phyloP scores from a whole-genome alignment of 768 basidiomycete species.

The Mycena epipterygia region DNA sequence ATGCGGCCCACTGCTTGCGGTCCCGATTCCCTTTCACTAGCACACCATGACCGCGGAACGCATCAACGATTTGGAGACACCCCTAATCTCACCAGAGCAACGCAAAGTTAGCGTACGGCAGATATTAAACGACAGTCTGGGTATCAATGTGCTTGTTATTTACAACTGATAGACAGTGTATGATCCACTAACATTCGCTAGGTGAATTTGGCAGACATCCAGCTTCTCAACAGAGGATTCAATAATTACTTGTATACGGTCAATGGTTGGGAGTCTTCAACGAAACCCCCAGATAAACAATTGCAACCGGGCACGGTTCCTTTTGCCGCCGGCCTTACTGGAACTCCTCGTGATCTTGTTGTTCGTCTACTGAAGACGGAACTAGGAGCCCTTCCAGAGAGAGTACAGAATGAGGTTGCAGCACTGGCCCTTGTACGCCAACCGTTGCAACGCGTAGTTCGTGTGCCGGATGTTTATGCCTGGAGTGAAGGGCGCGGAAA shows the following conservation, averaged over 20 bases:
- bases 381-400: slow-evolving; percentile 17
- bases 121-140: neutral
- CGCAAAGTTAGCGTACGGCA: slow-evolving; percentile 5
- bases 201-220: neutral
- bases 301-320: slow-evolving; percentile 26
- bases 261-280: neutral
- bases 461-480: slow-evolving; percentile 26
- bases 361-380: slow-evolving; percentile 30
- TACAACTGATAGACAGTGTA: too few relatives aligned
- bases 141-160: neutral
- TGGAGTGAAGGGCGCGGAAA: slow-evolving; percentile 24
- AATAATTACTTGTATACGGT: slow-evolving; percentile 27
- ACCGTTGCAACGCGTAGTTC: neutral
- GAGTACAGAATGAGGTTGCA: slow-evolving; percentile 31
- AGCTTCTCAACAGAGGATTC: slow-evolving; percentile 9
- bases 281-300: neutral
- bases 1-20: too few relatives aligned
- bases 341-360: slow-evolving; percentile 1
- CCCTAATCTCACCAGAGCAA: too few relatives aligned
- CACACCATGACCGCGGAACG: too few relatives aligned
- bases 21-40: too few relatives aligned
- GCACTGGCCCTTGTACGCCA: slow-evolving; percentile 20
- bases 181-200: neutral
- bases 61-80: too few relatives aligned
- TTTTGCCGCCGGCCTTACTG: neutral